A percentile compares a stretch with the other conserved stretches of the same genome.
These are phyloP conservation scores for Colletotrichum zoysiae DNA, from an alignment of 2,329 filamentous ascomycete species.

Conservation along the genomic window DNA sequence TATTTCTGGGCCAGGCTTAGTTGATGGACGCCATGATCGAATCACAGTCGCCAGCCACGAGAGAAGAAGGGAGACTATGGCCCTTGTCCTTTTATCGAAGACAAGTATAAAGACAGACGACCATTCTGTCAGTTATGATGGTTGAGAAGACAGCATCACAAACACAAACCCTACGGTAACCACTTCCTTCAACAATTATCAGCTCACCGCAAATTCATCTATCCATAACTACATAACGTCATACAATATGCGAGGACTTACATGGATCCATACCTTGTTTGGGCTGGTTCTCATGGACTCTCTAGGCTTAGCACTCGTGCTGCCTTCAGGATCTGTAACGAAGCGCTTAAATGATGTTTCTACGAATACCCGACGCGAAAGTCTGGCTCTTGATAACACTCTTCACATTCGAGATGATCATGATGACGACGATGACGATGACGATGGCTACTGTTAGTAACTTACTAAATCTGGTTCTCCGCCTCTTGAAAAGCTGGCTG, in stretches of 20 bases:
- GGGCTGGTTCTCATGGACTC: constrained; percentile 23
- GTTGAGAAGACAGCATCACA: neutral
- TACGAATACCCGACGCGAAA: neutral
- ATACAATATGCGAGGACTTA: constrained; percentile 7
- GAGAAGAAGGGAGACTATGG: neutral
- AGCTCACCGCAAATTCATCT: too few species aligned
- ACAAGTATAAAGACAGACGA: neutral
- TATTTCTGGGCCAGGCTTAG: neutral
- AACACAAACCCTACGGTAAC: neutral
- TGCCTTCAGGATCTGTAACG: neutral
- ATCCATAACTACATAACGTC: too few species aligned
- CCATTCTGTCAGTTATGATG: neutral
- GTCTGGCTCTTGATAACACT: neutral
- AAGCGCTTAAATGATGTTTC: neutral
- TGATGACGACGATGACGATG: neutral
- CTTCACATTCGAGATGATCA: constrained; percentile 18
- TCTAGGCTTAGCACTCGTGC: constrained; percentile 10
- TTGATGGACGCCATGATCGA: neutral
- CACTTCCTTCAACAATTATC: neutral
- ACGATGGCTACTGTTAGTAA: neutral
- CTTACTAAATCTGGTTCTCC: neutral
- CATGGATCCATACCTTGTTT: constrained; percentile 18
- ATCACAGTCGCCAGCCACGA: too few species aligned
- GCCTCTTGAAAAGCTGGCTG: neutral
- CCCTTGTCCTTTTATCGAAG: rapidly evolving